A percentile compares a stretch with the other conserved stretches of the same genome.
phyloP scores from a whole-genome alignment of 2,329 filamentous ascomycete species.

The Penicillium capsulatum region DNA sequence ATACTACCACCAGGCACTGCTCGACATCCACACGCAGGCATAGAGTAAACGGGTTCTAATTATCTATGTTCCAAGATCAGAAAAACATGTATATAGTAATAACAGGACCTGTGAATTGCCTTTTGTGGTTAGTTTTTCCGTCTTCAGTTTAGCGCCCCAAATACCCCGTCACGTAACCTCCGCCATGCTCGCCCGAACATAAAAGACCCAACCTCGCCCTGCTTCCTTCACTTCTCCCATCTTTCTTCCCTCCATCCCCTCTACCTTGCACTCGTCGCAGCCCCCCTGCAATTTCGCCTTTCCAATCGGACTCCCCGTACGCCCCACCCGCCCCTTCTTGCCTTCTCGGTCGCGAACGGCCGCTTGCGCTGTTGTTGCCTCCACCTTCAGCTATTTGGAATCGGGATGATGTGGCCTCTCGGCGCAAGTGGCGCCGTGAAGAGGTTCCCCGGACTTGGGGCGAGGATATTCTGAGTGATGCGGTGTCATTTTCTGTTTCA shows the following conservation, averaged over 20 bases:
- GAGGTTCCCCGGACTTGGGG: not conserved
- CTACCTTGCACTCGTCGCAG: not conserved
- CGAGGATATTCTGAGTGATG: not conserved
- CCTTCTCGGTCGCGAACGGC: not conserved
- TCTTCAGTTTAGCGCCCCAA: not conserved
- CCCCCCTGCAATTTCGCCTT: not conserved
- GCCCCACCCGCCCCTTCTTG: not conserved
- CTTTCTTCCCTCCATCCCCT: not conserved
- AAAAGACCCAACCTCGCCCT: not conserved
- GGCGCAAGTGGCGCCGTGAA: not conserved
- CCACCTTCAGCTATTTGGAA: not conserved
- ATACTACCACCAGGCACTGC: too few species aligned
- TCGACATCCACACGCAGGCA: too few species aligned
- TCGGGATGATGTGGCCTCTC: not conserved
- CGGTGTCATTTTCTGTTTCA: not conserved
- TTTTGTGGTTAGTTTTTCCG: not conserved
- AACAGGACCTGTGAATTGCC: not conserved
- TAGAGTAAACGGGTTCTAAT: too few species aligned
- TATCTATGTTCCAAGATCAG: too few species aligned
- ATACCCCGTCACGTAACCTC: constrained; percentile 1
- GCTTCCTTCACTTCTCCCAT: not conserved
- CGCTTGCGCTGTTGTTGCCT: not conserved
- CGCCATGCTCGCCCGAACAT: not conserved
- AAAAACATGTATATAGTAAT: too few species aligned
- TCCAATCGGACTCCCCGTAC: not conserved